phyloP scores from a whole-genome alignment of 106 monocot species.

The Acanthochlamys bracteata region DNA sequence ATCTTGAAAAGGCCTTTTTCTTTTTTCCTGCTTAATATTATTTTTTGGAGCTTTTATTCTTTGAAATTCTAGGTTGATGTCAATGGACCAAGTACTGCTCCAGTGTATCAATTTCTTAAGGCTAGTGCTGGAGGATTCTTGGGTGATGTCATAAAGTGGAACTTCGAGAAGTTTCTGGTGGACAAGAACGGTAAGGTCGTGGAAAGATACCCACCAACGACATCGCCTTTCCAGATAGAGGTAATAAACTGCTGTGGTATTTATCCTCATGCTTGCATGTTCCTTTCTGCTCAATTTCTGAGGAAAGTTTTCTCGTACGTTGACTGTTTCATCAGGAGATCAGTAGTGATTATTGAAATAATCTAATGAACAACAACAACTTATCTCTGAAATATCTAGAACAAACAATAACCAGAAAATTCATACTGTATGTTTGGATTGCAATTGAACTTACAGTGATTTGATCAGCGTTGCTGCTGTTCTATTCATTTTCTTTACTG shows the following conservation, averaged over 20 bases:
- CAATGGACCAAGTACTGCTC: slow-evolving; percentile 91
- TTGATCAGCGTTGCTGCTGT: too few relatives aligned
- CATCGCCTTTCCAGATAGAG: slow-evolving; percentile 97
- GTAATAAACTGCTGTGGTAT: slow-evolving; percentile 18
- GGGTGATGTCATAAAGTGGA: slow-evolving; percentile 93
- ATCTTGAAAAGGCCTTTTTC: background rate
- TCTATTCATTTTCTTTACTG: too few relatives aligned
- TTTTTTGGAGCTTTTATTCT: background rate
- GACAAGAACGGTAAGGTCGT: slow-evolving; percentile 94
- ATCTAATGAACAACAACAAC: background rate
- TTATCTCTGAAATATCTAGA: too few relatives aligned
- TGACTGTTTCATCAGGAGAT: background rate
- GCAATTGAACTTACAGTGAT: too few relatives aligned
- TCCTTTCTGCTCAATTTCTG: background rate
- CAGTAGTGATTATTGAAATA: background rate
- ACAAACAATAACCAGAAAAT: too few relatives aligned
- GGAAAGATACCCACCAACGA: slow-evolving; percentile 95
- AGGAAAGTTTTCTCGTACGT: background rate
- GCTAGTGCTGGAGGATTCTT: slow-evolving; percentile 93
- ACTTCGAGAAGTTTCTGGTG: slow-evolving; percentile 95
- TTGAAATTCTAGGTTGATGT: slow-evolving; percentile 70
- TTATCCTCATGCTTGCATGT: background rate
- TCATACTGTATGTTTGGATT: too few relatives aligned
- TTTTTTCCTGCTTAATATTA: background rate
- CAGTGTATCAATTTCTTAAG: slow-evolving; percentile 88